Evolutionary conservation across 495 filamentous ascomycete species (phyloP).

Genomic region (Talaromyces stipitatus): DNA sequence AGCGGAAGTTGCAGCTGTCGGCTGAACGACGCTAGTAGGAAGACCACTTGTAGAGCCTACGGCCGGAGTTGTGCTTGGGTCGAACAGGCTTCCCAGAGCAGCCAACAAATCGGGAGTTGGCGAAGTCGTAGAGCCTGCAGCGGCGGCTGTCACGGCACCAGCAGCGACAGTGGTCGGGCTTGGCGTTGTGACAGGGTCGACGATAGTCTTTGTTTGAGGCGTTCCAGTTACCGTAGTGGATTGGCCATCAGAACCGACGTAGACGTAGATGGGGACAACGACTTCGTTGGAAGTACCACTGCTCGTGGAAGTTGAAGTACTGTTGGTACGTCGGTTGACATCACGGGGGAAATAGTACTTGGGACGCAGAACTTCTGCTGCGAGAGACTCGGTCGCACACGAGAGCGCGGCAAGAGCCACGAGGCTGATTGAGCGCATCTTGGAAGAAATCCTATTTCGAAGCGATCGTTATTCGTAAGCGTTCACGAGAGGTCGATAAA

Average conservation of each 20-base stretch:
- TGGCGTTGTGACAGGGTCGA: not conserved
- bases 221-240: slow-evolving; percentile 18
- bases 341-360: slow-evolving; percentile 41
- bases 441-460: not conserved
- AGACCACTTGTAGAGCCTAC: not conserved
- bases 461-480: not conserved
- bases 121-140: slow-evolving; percentile 3
- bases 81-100: slow-evolving; percentile 5
- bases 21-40: slow-evolving; percentile 1
- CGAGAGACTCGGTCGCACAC: not conserved
- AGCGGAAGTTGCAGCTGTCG: slow-evolving; percentile 6
- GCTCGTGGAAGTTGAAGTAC: slow-evolving; percentile 7
- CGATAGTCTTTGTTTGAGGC: not conserved
- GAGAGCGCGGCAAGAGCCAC: slow-evolving; percentile 4
- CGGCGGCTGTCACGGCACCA: not conserved
- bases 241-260: slow-evolving; percentile 17
- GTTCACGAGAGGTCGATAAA: not conserved
- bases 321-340: slow-evolving; percentile 33
- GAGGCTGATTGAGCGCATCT: slow-evolving; percentile 4
- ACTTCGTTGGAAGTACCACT: slow-evolving; percentile 10
- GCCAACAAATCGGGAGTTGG: slow-evolving; percentile 1
- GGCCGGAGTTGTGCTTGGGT: slow-evolving; percentile 3
- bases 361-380: slow-evolving; percentile 21
- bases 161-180: slow-evolving; percentile 6
- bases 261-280: slow-evolving; percentile 18